Base-by-base conservation (phyloP, 139 green algal genomes). In the Chlorella sp. region DNA sequence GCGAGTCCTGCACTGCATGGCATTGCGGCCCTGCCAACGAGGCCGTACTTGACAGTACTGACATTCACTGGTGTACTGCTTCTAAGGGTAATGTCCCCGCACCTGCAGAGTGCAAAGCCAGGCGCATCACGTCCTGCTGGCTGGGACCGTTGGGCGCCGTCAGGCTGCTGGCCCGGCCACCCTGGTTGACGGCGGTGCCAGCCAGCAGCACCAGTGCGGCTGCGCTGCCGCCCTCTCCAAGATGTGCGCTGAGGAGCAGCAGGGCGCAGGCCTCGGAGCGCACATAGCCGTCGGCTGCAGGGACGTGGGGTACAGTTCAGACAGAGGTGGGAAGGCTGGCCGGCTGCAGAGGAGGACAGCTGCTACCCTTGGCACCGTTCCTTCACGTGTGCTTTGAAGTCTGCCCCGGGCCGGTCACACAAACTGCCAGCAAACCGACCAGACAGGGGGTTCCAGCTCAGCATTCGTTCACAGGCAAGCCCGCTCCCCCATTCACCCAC, bases 71-170 rank as follows among this genome's bases (percentile, higher is more conserved):
- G n/a, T n/a, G n/a, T n/a, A n/a, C n/a, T n/a, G n/a, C n/a, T n/a
- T n/a, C n/a, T n/a, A n/a, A n/a, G n/a, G n/a, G n/a, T n/a, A n/a
- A n/a, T n/a, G n/a, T n/a, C n/a, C n/a, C n/a, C n/a, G n/a, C n/a
- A 89, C 85, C 80, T 78, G 81, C 79, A 3, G 60, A 64, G 18
- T 90, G 91, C 64, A 99, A 92, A 0, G 97, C 97, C 40, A 86
- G 68, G 0, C 90, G 89, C 4, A 99, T 88, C 9, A 96, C 95
- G 39, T 85, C 89, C 73, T 95, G 92, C 83, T 95, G 93, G 34
- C 90, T 93, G 40, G 93, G 93, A 1, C 93, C 93, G 82, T 94
- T 94, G 18, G 93, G 93, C 19, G 93, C 93, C 22, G 93, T 95
- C 60, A 95, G 85, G 73, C 81, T 91, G 83, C 90, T 94, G 73